Base-by-base conservation (phyloP, 2,329 filamentous ascomycete species). In the Akanthomyces muscarius region DNA sequence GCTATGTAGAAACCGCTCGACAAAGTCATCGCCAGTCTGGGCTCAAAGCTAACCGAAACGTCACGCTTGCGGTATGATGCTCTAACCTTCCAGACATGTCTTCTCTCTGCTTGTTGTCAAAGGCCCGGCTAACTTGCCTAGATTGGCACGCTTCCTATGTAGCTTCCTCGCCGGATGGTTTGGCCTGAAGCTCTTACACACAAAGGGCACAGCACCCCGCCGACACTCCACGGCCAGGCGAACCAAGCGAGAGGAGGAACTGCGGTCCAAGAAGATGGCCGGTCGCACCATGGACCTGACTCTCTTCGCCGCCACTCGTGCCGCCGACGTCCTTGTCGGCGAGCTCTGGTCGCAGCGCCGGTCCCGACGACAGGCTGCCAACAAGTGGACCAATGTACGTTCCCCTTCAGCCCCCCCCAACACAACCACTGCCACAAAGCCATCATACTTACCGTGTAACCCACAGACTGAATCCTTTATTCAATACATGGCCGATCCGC, bases 231-330 rank as follows among this genome's bases (percentile, higher is more conserved):
- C 60, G 5, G 59, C 63, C 38, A 33, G 58, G 6, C 36, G 57
- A 10, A 48, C 44, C 16, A 25, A 25, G 28, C 59, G 25, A 21
- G 45, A 61, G 8, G 53, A 61, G 18, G 55, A 52, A 28, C 16
- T 63, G 3, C 68, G 61, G 41, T 51, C 65, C n/a, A 65, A 65
- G 62, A 71, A 67, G 60, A 68, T 73, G 65, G 89, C 88, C 13
- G 91, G 91, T 51, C 86, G 88, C 68, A 94, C 91, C 1, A 82
- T 96, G 65, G 91, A 96, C 71, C 80, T 96, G 38, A 94, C 91
- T 0, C 78, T 96, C n/a, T 94, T 95, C 71, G 86, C 89, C 13
- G 79, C 85, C 52, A 87, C 86, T 13, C 83, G 91, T 68, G 91
- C 91, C 51, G 71, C 90, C 13, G 91, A 95, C 73, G 84, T 91